A percentile compares a stretch with the other conserved stretches of the same genome.
Conservation (phyloP, 2,329 filamentous ascomycete genomes). For the Calycina herbarum region DNA sequence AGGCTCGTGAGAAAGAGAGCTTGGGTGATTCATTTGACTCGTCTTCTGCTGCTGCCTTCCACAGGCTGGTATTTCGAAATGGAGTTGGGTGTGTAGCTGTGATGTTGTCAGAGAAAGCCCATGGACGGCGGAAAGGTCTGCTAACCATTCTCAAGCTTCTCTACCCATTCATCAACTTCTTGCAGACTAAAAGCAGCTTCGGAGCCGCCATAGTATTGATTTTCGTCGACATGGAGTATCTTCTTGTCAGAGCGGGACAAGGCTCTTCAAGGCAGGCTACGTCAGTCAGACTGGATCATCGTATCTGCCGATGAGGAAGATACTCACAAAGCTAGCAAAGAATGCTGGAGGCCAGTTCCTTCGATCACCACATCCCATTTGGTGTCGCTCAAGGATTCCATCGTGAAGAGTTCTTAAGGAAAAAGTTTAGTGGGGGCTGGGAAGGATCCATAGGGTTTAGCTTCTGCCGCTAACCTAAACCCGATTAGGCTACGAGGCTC, state of each 20-base stretch:
- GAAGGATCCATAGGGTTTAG: conserved; percentile 8
- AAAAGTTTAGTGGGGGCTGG: neutral
- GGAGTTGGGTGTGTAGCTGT: conserved; percentile 19
- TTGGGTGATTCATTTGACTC: conserved; percentile 40
- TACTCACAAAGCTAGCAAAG: conserved; percentile 73
- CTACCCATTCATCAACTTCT: conserved; percentile 76
- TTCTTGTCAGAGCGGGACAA: conserved; percentile 91
- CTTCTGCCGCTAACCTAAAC: conserved; percentile 14
- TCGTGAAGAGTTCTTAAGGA: conserved; percentile 39
- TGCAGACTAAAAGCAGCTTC: conserved; percentile 84
- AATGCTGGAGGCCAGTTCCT: conserved; percentile 77
- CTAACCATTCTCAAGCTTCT: conserved; percentile 42
- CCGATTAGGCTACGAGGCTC: conserved; percentile 15
- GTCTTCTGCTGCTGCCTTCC: conserved; percentile 28
- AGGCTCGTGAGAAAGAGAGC: conserved; percentile 67
- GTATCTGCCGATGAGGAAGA: conserved; percentile 17
- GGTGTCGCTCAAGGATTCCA: conserved; percentile 75
- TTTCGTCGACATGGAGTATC: conserved; percentile 83
- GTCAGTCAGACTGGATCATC: conserved; percentile 68
- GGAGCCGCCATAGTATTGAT: conserved; percentile 82
- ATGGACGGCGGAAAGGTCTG: neutral
- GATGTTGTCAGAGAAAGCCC: conserved; percentile 23
- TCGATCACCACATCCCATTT: conserved; percentile 78
- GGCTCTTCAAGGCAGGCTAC: conserved; percentile 66
- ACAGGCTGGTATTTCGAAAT: conserved; percentile 35